phyloP scores from a whole-genome alignment of 2,329 filamentous ascomycete species.

The Talaromyces sp. region DNA sequence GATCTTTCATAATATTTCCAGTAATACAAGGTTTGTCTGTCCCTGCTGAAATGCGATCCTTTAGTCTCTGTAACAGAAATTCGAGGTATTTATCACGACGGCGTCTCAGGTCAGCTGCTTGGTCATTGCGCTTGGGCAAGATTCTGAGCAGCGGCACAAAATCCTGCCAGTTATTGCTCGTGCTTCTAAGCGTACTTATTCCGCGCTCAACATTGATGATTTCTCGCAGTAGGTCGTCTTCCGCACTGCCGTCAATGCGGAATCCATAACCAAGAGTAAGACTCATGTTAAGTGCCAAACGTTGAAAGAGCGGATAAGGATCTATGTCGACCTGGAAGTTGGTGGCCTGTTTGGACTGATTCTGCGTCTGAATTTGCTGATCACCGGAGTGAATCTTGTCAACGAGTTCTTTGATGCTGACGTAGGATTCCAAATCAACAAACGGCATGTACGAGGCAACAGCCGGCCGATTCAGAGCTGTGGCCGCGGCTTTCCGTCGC shows the following conservation, averaged over 20 bases:
- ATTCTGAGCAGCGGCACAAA: constrained; percentile 68
- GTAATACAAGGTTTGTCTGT: constrained; percentile 63
- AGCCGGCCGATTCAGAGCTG: constrained; percentile 68
- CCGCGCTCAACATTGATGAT: constrained; percentile 70
- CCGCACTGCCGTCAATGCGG: constrained; percentile 64
- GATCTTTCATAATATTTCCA: constrained; percentile 64
- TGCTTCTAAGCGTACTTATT: constrained; percentile 69
- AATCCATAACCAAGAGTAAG: constrained; percentile 74
- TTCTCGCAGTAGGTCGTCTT: constrained; percentile 62
- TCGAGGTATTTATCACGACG: constrained; percentile 62
- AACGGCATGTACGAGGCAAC: constrained; percentile 76
- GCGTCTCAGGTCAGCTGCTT: constrained; percentile 59
- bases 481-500: constrained; percentile 69
- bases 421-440: constrained; percentile 68
- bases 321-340: constrained; percentile 53
- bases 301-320: constrained; percentile 65
- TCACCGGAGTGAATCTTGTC: constrained; percentile 11
- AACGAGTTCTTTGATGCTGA: constrained; percentile 63
- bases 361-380: too few species aligned
- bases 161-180: constrained; percentile 78
- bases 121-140: constrained; percentile 54
- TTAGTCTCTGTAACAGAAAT: constrained; percentile 53
- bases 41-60: constrained; percentile 55
- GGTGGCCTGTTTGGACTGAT: too few species aligned
- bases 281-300: constrained; percentile 69